Evolutionary conservation across 176 grass and related monocot species (phyloP).

Genomic region (Eragrostis curvula): DNA sequence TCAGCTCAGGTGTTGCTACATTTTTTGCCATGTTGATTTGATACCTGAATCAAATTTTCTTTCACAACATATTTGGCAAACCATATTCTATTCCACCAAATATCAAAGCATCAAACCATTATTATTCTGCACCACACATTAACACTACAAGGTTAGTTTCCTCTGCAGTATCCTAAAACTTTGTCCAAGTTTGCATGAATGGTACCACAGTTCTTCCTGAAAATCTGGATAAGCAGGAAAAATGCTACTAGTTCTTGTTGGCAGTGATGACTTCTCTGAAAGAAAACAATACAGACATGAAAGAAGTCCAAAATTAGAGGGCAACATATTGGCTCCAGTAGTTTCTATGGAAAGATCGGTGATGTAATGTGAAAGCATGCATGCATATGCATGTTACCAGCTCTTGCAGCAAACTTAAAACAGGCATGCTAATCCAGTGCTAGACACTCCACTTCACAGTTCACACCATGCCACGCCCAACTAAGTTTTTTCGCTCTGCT

Average conservation of each 20-base stretch:
- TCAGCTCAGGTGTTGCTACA: background rate
- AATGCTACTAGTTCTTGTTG: background rate
- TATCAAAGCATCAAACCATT: background rate
- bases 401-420: conserved; percentile 1
- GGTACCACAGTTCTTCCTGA: background rate
- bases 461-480: background rate
- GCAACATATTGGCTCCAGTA: background rate
- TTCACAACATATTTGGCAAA: background rate
- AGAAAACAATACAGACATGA: background rate
- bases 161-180: background rate
- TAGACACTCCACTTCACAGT: background rate
- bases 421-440: background rate
- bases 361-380: background rate
- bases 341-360: background rate
- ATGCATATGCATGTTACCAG: background rate
- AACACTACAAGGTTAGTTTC: background rate
- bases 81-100: background rate
- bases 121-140: background rate
- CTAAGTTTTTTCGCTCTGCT: background rate
- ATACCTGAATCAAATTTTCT: background rate
- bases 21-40: background rate
- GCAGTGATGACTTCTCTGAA: background rate
- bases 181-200: conserved; percentile 6
- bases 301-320: background rate
- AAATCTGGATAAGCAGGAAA: background rate